Base-by-base conservation (phyloP, 345 rosid genomes). In the Melastoma malabathricum region DNA sequence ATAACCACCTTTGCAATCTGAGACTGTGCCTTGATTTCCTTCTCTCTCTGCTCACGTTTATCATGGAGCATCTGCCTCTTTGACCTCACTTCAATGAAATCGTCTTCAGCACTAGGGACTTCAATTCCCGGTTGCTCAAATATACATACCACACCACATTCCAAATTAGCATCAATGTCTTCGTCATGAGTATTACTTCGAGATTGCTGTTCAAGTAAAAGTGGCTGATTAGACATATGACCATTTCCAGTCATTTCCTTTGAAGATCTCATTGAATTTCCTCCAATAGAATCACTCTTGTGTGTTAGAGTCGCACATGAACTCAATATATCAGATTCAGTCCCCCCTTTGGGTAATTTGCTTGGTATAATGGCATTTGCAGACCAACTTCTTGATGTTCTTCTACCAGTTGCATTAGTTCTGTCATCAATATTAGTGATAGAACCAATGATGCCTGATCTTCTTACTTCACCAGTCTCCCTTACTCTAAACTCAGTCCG, bases 61-160 rank as follows among this genome's bases (percentile, higher is more conserved):
- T 93, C 90, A 64, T 84, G 85, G 69, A 83, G 75, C 95, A 93
- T 81, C 75, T 93, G 95, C 78, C 94, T 85, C 78, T 88, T 93
- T 57, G 99, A 93, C 65, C 94, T 85, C 44, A 93, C 99, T 76
- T 93, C 88, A 64, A 88, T 93, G 68, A 93, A 93, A 65, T 93
- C 95, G 66, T 92, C 95, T 65, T 79, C 90, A 29, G 83, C 95
- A 63, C 92, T 81, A 34, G 95, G 90, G 54, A 77, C 82, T 76
- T 93, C 95, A 66, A 82, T 84, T 62, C 87, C 96, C 66, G 79
- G 94, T 71, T 90, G 96, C 79, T 86, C 80, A 54, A 77, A 84
- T 63, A 86, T 62, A 18, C 81, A 80, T 44, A 84, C 87, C 25
- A 84, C 55, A 6, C 98, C 96, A 56, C 89, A 82, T 64, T 83